Evolutionary conservation across 2,329 filamentous ascomycete species (phyloP).

Genomic region (Lasiodiplodia sp.): DNA sequence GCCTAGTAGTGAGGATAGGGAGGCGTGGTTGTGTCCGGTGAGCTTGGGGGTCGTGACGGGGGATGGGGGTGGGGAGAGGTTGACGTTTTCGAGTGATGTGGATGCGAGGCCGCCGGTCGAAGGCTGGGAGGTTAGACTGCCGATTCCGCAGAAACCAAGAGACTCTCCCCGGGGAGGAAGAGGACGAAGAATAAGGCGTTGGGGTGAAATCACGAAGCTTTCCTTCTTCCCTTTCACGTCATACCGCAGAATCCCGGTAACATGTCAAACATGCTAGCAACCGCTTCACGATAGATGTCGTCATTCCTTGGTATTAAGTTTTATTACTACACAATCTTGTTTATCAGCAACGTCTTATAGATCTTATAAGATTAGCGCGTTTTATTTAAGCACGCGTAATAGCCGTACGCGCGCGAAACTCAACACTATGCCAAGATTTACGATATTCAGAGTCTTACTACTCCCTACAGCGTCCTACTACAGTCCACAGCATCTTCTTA

Average conservation of each 20-base stretch:
- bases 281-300: background rate
- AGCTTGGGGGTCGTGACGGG: background rate
- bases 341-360: background rate
- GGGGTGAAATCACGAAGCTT: too few relatives aligned
- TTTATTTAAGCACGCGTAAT: background rate
- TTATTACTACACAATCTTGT: conserved; percentile 2
- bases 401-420: background rate
- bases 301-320: background rate
- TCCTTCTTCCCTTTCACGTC: too few relatives aligned
- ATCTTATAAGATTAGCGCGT: background rate
- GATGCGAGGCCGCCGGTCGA: background rate
- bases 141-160: background rate
- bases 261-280: background rate
- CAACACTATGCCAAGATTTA: too few relatives aligned
- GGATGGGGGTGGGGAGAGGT: background rate
- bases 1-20: background rate
- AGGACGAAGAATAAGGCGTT: background rate
- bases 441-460: too few relatives aligned
- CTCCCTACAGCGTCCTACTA: too few relatives aligned
- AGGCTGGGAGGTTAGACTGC: background rate
- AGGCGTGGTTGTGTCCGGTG: background rate
- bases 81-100: background rate
- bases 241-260: too few relatives aligned
- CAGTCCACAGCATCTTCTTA: too few relatives aligned
- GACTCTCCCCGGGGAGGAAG: too few relatives aligned